A percentile compares a stretch with the other conserved stretches of the same genome.
phyloP scores from a whole-genome alignment of 345 rosid genomes.

The Eucalyptus marginata region DNA sequence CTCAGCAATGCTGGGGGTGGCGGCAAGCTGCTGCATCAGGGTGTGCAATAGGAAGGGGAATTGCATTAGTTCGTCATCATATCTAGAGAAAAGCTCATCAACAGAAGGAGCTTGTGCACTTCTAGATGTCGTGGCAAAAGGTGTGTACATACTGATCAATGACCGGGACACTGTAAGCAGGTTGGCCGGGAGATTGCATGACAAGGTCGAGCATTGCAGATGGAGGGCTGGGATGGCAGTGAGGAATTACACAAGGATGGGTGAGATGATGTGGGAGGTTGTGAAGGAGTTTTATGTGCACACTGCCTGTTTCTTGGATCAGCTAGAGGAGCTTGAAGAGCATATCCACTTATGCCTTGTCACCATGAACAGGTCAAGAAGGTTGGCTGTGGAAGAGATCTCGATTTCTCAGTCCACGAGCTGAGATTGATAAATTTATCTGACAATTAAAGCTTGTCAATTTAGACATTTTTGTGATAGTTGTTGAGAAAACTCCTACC shows the following conservation, averaged over 20 bases:
- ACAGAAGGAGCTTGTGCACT: constrained; percentile 22
- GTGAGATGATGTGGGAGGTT: constrained; percentile 35
- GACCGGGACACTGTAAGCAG: constrained; percentile 58
- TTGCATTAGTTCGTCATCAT: not conserved
- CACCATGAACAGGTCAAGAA: constrained; percentile 69
- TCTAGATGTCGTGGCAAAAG: constrained; percentile 66
- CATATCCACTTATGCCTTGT: constrained; percentile 61
- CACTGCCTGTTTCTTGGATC: constrained; percentile 41
- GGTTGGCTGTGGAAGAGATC: constrained; percentile 38
- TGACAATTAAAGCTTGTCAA: not conserved
- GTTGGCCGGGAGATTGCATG: constrained; percentile 39
- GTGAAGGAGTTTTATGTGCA: constrained; percentile 36
- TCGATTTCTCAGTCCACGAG: not conserved
- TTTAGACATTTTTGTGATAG: not conserved
- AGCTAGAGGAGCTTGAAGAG: constrained; percentile 68
- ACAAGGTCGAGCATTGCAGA: constrained; percentile 56
- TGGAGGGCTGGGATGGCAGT: constrained; percentile 38
- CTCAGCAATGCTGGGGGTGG: constrained; percentile 45
- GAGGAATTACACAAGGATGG: constrained; percentile 18
- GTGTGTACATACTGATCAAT: constrained; percentile 51
- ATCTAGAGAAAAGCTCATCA: not conserved
- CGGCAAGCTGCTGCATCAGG: not conserved
- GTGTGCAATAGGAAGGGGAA: not conserved
- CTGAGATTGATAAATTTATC: not conserved
- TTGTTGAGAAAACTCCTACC: no score